phyloP scores from a whole-genome alignment of 768 basidiomycete species.

The Podaxis mareebaensis region DNA sequence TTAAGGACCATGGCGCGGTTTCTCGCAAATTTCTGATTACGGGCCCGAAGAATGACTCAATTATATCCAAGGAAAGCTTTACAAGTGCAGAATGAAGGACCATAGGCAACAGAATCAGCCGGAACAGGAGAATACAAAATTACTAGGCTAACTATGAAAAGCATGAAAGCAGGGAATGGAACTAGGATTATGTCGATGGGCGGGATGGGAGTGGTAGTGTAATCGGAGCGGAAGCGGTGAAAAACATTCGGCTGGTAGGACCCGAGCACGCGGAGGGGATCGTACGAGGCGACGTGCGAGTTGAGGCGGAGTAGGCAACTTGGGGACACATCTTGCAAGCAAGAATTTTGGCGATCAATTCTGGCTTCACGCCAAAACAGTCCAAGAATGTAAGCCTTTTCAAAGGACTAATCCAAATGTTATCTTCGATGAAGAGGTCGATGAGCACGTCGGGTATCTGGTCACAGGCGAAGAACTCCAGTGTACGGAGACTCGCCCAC shows the following conservation, averaged over 20 bases:
- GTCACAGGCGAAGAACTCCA: conserved; percentile 8
- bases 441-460: neutral
- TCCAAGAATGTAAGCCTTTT: conserved; percentile 1
- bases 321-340: neutral
- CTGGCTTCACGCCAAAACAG: neutral
- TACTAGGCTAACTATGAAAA: too few species aligned
- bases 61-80: too few species aligned
- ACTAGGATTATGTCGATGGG: neutral
- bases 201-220: neutral
- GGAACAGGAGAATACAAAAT: too few species aligned
- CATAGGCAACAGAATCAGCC: too few species aligned
- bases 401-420: neutral
- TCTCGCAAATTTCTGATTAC: too few species aligned
- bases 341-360: neutral
- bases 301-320: neutral
- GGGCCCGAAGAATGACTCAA: too few species aligned
- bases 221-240: neutral
- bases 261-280: neutral
- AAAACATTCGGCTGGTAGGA: neutral
- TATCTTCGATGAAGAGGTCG: neutral
- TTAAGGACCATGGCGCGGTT: too few species aligned
- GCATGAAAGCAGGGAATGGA: neutral
- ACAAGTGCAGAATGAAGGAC: too few species aligned
- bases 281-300: neutral
- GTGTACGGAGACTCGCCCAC: neutral